A percentile compares a stretch with the other conserved stretches of the same genome.
phyloP scores from a whole-genome alignment of 108 stramenopile species.

The Conticribra weissflogii region DNA sequence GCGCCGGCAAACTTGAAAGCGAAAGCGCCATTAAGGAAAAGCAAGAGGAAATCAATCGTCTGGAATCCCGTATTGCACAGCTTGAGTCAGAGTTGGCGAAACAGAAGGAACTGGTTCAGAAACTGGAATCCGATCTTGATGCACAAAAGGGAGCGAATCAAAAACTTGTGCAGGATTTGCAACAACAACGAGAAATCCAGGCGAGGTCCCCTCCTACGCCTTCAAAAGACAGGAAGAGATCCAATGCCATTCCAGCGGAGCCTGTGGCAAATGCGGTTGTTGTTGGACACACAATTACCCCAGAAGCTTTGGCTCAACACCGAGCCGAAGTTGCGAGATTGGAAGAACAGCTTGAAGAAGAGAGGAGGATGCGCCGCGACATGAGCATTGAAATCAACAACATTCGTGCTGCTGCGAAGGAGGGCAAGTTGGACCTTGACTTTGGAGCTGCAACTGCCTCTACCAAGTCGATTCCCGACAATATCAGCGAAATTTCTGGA shows the following conservation, averaged over 20 bases:
- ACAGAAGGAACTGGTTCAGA: conserved; percentile 72
- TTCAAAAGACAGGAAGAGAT: conserved; percentile 22
- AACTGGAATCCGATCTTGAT: conserved; percentile 68
- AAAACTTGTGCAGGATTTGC: conserved; percentile 38
- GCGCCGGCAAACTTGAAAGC: conserved; percentile 62
- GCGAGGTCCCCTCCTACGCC: conserved; percentile 24
- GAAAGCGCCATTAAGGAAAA: conserved; percentile 63
- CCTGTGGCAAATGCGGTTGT: conserved; percentile 47
- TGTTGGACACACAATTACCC: conserved; percentile 64
- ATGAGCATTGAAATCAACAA: conserved; percentile 84
- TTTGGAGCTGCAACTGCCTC: conserved; percentile 43
- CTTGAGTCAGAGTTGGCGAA: conserved; percentile 71
- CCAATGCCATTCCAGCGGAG: conserved; percentile 31
- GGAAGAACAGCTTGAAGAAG: conserved; percentile 78
- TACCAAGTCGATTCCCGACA: conserved; percentile 41
- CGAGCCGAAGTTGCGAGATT: conserved; percentile 64
- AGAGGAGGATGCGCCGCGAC: conserved; percentile 68
- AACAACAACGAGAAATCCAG: conserved; percentile 42
- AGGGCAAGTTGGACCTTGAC: conserved; percentile 71
- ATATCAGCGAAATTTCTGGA: conserved; percentile 49
- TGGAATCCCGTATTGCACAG: conserved; percentile 78
- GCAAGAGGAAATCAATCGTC: conserved; percentile 65
- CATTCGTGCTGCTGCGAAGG: conserved; percentile 68
- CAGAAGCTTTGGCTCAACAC: conserved; percentile 78
- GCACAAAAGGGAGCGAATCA: conserved; percentile 48